Conservation (phyloP, 352 stramenopile genomes). For the Phytophthora macrochlamydospora region DNA sequence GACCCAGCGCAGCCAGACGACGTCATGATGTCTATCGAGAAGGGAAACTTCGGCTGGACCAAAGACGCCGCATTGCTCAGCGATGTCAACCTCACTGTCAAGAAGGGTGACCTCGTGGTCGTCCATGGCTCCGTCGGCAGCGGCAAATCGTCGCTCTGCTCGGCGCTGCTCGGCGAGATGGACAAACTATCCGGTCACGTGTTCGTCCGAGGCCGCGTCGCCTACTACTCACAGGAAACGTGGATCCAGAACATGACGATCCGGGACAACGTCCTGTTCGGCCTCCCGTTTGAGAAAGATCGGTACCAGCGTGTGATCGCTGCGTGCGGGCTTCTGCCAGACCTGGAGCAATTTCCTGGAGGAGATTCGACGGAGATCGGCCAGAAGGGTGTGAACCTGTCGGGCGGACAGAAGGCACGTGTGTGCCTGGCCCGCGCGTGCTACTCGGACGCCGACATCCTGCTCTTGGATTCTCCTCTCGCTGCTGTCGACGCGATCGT, state of each 20-base stretch:
- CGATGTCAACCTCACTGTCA: constrained; percentile 45
- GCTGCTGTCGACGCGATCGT: constrained; percentile 94
- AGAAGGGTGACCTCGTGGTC: constrained; percentile 56
- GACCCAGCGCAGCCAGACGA: constrained; percentile 9
- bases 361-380: constrained; percentile 95
- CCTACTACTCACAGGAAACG: constrained; percentile 84
- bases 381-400: constrained; percentile 95
- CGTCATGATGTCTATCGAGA: constrained; percentile 28
- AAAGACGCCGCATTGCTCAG: constrained; percentile 30
- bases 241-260: constrained; percentile 97
- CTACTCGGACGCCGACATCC: constrained; percentile 62
- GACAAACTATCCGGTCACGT: constrained; percentile 46
- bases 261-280: constrained; percentile 95
- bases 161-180: constrained; percentile 85
- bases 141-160: constrained; percentile 65
- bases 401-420: constrained; percentile 92
- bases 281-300: constrained; percentile 48
- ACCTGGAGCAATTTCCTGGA: constrained; percentile 83
- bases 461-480: constrained; percentile 93
- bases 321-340: constrained; percentile 80
- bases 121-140: constrained; percentile 52
- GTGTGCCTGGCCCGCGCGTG: constrained; percentile 67
- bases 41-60: constrained; percentile 43
- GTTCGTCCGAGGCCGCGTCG: constrained; percentile 44
- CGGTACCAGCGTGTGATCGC: constrained; percentile 62